These are phyloP conservation scores for Diophrys appendiculata DNA, from an alignment of 73 alveolate species.

Conservation along the genomic window DNA sequence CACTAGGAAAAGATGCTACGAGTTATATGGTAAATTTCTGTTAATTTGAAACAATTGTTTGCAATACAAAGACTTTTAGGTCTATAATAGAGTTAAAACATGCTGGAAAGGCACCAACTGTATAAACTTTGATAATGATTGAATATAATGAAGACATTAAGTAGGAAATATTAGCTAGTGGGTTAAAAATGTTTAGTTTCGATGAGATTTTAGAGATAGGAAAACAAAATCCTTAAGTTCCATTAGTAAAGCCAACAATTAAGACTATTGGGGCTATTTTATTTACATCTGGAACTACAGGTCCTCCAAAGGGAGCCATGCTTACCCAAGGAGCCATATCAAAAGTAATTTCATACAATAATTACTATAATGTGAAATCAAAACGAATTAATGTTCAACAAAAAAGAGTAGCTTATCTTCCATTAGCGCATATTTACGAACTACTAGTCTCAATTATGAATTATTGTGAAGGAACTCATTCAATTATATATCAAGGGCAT, in stretches of 20 bases:
- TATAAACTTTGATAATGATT: neutral
- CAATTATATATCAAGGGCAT: conserved; percentile 68
- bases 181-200: neutral
- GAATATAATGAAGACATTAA: neutral
- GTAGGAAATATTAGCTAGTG: neutral
- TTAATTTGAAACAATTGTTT: neutral
- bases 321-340: conserved; percentile 41
- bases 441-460: conserved; percentile 31
- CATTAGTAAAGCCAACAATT: neutral
- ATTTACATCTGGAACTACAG: conserved; percentile 94
- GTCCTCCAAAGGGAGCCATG: conserved; percentile 90
- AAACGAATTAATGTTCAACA: neutral
- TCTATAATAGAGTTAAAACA: neutral
- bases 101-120: neutral
- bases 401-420: conserved; percentile 41
- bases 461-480: conserved; percentile 54
- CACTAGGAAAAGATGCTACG: conserved; percentile 67
- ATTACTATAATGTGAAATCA: no score
- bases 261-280: conserved; percentile 20
- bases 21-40: conserved; percentile 22
- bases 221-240: neutral
- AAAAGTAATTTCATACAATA: neutral
- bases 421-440: conserved; percentile 80
- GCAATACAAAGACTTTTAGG: neutral
- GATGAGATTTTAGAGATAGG: neutral